These are phyloP conservation scores for Fusarium floridanum DNA, from an alignment of 2,329 filamentous ascomycete genomes.

Conservation along the genomic window DNA sequence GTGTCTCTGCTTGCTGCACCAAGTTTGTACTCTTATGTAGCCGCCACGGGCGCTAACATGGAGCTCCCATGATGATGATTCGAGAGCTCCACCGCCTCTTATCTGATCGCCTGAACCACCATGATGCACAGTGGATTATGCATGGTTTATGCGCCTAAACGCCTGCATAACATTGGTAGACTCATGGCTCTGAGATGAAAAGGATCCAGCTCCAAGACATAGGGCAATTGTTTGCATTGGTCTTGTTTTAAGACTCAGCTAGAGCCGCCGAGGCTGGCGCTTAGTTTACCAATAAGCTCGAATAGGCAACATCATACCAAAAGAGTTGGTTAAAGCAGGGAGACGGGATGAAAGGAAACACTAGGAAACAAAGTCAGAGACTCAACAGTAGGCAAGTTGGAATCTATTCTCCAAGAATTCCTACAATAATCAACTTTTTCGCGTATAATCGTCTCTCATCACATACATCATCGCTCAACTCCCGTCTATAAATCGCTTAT, in stretches of 20 bases:
- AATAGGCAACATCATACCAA: neutral
- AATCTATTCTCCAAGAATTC: constrained; percentile 8
- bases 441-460: constrained; percentile 31
- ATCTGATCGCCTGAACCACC: constrained; percentile 19
- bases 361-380: constrained; percentile 21
- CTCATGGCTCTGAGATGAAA: neutral
- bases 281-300: neutral
- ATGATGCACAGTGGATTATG: constrained; percentile 19
- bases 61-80: constrained; percentile 37
- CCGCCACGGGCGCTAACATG: constrained; percentile 23
- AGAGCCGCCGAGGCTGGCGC: neutral
- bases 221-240: neutral
- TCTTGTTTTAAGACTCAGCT: neutral
- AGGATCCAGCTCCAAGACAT: neutral
- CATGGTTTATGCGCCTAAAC: constrained; percentile 18
- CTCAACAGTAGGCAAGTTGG: neutral
- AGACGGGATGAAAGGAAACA: constrained; percentile 8
- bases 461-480: constrained; percentile 34
- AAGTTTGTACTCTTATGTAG: constrained; percentile 13
- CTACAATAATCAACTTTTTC: constrained; percentile 4
- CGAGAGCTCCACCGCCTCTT: constrained; percentile 20
- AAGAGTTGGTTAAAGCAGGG: constrained; percentile 13
- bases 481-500: constrained; percentile 31
- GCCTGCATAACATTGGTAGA: constrained; percentile 11
- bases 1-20: neutral